These are phyloP conservation scores for Themeda triandra DNA, from an alignment of 176 grass and related monocot species.

Conservation along the genomic window DNA sequence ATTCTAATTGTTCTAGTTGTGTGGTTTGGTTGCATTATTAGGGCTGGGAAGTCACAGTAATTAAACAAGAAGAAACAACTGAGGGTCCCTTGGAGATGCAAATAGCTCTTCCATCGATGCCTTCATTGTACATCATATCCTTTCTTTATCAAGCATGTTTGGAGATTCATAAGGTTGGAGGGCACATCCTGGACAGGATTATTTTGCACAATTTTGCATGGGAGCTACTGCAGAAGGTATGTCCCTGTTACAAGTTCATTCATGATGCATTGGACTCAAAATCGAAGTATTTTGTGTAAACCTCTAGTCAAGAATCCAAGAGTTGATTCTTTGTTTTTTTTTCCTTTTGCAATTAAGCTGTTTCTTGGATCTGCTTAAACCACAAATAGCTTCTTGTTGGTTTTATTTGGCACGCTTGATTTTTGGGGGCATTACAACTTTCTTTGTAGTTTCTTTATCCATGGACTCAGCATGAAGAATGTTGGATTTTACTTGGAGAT, in stretches of 20 bases:
- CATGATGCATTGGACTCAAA: background rate
- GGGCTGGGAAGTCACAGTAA: conserved; percentile 94
- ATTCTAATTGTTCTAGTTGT: conserved; percentile 16
- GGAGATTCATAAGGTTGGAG: conserved; percentile 95
- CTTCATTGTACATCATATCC: conserved; percentile 87
- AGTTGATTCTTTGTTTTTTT: too few relatives aligned
- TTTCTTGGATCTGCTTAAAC: conserved; percentile 12
- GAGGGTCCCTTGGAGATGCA: conserved; percentile 82
- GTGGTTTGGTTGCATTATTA: conserved; percentile 42
- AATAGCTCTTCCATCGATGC: conserved; percentile 96
- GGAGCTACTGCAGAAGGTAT: conserved; percentile 84
- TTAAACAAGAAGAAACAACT: conserved; percentile 91
- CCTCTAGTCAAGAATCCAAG: too few relatives aligned
- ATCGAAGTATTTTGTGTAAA: too few relatives aligned
- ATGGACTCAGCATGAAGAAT: conserved; percentile 6
- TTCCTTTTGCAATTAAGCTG: conserved; percentile 8
- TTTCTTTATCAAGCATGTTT: conserved; percentile 96
- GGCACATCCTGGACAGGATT: conserved; percentile 84
- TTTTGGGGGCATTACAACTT: too few relatives aligned
- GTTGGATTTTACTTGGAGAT: background rate
- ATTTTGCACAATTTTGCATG: conserved; percentile 89
- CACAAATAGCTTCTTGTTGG: conserved; percentile 1
- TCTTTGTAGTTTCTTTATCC: conserved; percentile 5
- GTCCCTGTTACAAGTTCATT: conserved; percentile 21
- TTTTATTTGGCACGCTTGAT: background rate